Conservation (phyloP, 2,329 filamentous ascomycete species). For the Keithomyces neogunnii region DNA sequence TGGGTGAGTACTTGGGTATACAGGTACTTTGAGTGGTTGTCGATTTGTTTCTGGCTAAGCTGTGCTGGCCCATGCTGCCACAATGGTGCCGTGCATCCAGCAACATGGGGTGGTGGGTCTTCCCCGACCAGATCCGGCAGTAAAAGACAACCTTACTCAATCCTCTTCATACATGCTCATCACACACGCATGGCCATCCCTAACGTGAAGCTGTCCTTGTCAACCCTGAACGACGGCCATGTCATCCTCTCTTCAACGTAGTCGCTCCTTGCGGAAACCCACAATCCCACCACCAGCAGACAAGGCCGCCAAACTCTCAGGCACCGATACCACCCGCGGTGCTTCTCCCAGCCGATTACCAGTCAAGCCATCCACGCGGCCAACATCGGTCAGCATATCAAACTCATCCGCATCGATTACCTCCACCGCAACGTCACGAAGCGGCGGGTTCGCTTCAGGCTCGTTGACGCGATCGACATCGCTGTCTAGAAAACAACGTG, state of each 20-base stretch:
- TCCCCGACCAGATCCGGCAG: background rate
- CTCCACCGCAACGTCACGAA: background rate
- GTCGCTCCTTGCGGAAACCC: conserved; percentile 32
- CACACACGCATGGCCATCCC: background rate
- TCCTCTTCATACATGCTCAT: background rate
- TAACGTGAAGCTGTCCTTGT: background rate
- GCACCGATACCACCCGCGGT: conserved; percentile 21
- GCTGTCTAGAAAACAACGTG: conserved; percentile 6
- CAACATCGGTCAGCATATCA: conserved; percentile 16
- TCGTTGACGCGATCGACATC: conserved; percentile 15
- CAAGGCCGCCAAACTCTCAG: conserved; percentile 3
- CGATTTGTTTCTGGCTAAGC: no score
- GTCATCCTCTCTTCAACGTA: conserved; percentile 7
- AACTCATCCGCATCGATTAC: conserved; percentile 12
- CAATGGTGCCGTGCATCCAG: no score
- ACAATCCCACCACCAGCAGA: conserved; percentile 7
- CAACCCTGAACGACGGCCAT: conserved; percentile 1
- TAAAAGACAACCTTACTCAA: background rate
- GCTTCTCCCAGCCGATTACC: conserved; percentile 43
- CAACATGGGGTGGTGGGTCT: no score
- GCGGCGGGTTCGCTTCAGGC: conserved; percentile 7
- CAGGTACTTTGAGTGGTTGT: no score
- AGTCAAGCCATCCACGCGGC: conserved; percentile 32
- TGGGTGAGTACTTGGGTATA: no score
- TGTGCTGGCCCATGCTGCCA: no score